Percentiles rank a stretch among this genome's conserved stretches.
Conservation (phyloP, 2,329 filamentous ascomycete genomes). For the Tolypocladium nubicola region DNA sequence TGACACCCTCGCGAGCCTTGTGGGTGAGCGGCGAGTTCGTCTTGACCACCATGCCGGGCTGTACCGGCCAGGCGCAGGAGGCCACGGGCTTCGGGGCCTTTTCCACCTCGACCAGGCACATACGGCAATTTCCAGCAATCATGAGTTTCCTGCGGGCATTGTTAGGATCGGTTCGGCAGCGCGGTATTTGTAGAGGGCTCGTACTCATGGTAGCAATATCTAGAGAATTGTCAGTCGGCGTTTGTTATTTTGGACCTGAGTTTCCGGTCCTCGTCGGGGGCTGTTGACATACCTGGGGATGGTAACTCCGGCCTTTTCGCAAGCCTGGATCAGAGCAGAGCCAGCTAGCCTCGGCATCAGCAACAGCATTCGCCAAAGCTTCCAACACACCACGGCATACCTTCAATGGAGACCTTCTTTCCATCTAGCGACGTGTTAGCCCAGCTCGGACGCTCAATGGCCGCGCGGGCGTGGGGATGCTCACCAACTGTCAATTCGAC, state of each 20-base stretch:
- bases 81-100: constrained; percentile 92
- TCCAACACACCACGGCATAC: constrained; percentile 36
- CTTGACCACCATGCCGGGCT: constrained; percentile 98
- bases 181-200: constrained; percentile 18
- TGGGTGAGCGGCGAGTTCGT: constrained; percentile 92
- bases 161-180: constrained; percentile 27
- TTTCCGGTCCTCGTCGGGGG: background rate
- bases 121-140: constrained; percentile 99
- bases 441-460: constrained; percentile 17
- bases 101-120: constrained; percentile 98
- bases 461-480: constrained; percentile 12
- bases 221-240: constrained; percentile 26
- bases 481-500: constrained; percentile 93
- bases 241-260: background rate
- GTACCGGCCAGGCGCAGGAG: constrained; percentile 97
- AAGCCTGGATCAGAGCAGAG: constrained; percentile 95
- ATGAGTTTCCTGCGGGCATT: constrained; percentile 67
- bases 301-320: constrained; percentile 89
- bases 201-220: constrained; percentile 99
- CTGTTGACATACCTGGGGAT: constrained; percentile 61
- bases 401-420: constrained; percentile 96
- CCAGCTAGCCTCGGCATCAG: constrained; percentile 56
- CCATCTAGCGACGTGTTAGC: constrained; percentile 56
- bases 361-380: constrained; percentile 8
- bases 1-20: constrained; percentile 96